A percentile compares a stretch with the other conserved stretches of the same genome.
Evolutionary conservation across 1,284 basidiomycete species (phyloP).

Genomic region (Malassezia sp.): DNA sequence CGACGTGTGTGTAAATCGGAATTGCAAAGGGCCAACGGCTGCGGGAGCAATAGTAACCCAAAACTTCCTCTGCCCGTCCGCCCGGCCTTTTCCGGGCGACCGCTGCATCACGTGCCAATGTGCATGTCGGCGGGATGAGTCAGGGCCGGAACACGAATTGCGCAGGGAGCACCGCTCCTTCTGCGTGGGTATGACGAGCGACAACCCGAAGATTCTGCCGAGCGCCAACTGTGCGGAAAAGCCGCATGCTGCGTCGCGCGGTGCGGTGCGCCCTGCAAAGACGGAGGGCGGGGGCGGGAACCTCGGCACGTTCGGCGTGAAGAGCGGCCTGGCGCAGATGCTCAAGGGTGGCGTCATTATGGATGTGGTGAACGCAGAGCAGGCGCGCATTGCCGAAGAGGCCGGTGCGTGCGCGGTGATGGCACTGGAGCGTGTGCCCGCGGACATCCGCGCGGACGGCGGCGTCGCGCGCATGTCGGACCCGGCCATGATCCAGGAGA

Average conservation of each 20-base stretch:
- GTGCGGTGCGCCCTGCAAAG: constrained; percentile 54
- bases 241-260: constrained; percentile 19
- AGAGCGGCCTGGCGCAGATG: constrained; percentile 54
- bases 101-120: constrained; percentile 6
- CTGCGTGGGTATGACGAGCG: constrained; percentile 33
- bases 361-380: constrained; percentile 59
- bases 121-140: not conserved
- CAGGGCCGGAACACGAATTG: not conserved
- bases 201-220: constrained; percentile 45
- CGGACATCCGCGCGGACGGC: constrained; percentile 59
- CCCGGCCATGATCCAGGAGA: constrained; percentile 88
- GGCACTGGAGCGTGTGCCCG: constrained; percentile 76
- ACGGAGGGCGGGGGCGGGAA: constrained; percentile 52
- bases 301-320: constrained; percentile 78
- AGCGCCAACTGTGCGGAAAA: constrained; percentile 36
- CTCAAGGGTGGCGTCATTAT: constrained; percentile 49
- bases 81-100: constrained; percentile 14
- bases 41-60: constrained; percentile 12
- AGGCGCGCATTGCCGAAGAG: constrained; percentile 93
- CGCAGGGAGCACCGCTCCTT: not conserved
- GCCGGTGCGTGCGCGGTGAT: constrained; percentile 96
- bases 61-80: not conserved
- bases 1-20: constrained; percentile 9
- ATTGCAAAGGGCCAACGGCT: constrained; percentile 12
- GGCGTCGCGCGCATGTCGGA: constrained; percentile 52